Base-by-base conservation (phyloP, 164 flowering plant species). In the Tinospora cordifolia region DNA sequence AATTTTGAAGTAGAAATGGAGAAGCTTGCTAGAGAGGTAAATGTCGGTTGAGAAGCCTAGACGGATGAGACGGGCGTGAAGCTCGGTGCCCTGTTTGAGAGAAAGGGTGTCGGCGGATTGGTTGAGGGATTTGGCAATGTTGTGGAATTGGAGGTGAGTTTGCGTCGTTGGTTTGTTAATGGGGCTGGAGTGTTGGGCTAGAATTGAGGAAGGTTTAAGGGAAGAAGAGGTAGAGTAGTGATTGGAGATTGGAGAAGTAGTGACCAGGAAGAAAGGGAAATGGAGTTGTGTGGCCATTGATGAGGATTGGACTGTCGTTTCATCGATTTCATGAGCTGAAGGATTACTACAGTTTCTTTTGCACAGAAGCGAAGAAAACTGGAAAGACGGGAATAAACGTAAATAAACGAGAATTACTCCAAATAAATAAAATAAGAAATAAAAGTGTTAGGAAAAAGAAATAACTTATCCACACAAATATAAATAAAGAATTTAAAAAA, bases 1-100 rank as follows among this genome's bases (percentile, higher is more conserved):
- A 65, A 67, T 62, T 49, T 65, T 30, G 67, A 21, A 64, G 25
- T 78, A 78, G 63, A 78, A 69, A 65, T 63, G 65, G 44, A 78
- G 73, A 26, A 78, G 77, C 66, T 78, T 73, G 72, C 80, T 77
- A 40, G 77, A 67, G 27, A 77, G 36, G 54, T 62, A 77, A 47
- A 71, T 63, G 38, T 77, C 70, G 13, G 11, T 8, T 12, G 71
- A 54, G 41, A 77, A 63, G 67, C 80, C 80, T 34, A 71, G 72
- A 46, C 26, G 71, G 63, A 77, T 30, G 57, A 77, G 30, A 0
- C 40, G 71, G 62, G 77, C 75, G 21, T 77, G 80, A 44, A 74
- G 68, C 47, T 77, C 74, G 19, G 62, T 41, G n/a, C 80, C 80
- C 27, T 22, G 40, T 40, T 70, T 38, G 25, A 67, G 8, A 13